These are phyloP conservation scores for Taphrina wiesneri DNA, from an alignment of 1,139 yeast species.

Conservation along the genomic window DNA sequence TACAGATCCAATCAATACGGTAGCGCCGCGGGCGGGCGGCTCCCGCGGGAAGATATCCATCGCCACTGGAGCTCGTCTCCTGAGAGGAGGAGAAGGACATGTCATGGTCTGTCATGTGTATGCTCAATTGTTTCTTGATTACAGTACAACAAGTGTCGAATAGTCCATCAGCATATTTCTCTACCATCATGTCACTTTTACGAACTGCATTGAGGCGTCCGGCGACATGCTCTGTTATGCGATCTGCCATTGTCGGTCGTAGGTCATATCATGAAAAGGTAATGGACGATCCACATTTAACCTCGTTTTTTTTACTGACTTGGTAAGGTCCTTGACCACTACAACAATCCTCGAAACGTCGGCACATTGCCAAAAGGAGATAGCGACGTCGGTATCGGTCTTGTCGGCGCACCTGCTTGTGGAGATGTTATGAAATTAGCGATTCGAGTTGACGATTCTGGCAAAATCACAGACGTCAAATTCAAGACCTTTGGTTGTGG, in stretches of 20 bases:
- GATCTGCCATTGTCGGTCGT: constrained; percentile 2
- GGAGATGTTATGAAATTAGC: constrained; percentile 99
- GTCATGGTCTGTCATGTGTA: constrained; percentile 1
- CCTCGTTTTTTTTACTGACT: neutral
- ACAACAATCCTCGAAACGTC: constrained; percentile 93
- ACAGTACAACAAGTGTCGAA: too few relatives aligned
- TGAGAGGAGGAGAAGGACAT: neutral
- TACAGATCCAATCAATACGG: neutral
- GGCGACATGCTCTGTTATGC: neutral
- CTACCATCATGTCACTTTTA: constrained; percentile 1
- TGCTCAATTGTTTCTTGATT: neutral
- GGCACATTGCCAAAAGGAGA: constrained; percentile 83
- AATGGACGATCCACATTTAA: neutral
- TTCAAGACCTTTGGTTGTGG: constrained; percentile 99
- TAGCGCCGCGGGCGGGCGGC: too few relatives aligned
- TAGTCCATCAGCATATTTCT: neutral
- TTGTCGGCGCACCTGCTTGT: constrained; percentile 97
- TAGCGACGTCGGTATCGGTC: constrained; percentile 88
- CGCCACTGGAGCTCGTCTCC: neutral
- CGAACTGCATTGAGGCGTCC: constrained; percentile 16
- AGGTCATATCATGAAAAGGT: constrained; percentile 20
- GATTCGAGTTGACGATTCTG: constrained; percentile 88
- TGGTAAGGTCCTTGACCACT: constrained; percentile 67
- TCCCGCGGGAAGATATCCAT: too few relatives aligned
- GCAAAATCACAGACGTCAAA: constrained; percentile 89